These are phyloP conservation scores for Barbarea vulgaris DNA, from an alignment of 345 rosid genomes.

Conservation along the genomic window DNA sequence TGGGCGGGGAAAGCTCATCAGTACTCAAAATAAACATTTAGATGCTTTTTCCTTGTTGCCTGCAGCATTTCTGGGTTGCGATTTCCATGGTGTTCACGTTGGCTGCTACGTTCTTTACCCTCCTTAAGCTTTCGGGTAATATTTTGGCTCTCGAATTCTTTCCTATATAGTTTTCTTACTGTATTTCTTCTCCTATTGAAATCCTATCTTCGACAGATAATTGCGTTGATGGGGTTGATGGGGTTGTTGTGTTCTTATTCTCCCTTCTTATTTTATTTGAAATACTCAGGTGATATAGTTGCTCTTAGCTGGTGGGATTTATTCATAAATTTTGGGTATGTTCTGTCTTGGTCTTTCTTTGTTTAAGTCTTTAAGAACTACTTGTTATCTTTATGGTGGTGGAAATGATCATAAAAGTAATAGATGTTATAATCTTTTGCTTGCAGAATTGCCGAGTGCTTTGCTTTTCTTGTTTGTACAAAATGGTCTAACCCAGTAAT, in stretches of 20 bases:
- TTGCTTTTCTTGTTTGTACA: slow-evolving; percentile 93
- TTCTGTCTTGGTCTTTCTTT: slow-evolving; percentile 27
- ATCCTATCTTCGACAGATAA: neutral
- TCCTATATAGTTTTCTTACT: neutral
- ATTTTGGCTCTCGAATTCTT: slow-evolving; percentile 1
- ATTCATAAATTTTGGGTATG: slow-evolving; percentile 88
- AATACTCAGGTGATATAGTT: slow-evolving; percentile 70
- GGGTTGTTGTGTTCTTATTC: slow-evolving; percentile 11
- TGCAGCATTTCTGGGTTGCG: slow-evolving; percentile 98
- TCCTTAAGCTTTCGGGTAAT: slow-evolving; percentile 88
- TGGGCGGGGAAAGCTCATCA: slow-evolving; percentile 6
- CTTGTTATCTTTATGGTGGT: neutral
- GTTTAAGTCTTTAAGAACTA: neutral
- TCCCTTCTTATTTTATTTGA: slow-evolving; percentile 22
- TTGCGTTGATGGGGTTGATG: slow-evolving; percentile 10
- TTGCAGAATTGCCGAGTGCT: slow-evolving; percentile 95
- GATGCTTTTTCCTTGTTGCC: slow-evolving; percentile 28
- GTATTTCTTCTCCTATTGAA: slow-evolving; percentile 4
- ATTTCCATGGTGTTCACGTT: slow-evolving; percentile 93
- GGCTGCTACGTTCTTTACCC: slow-evolving; percentile 87
- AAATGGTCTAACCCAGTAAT: slow-evolving; percentile 98
- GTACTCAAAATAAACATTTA: slow-evolving; percentile 9
- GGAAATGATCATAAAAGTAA: slow-evolving; percentile 25
- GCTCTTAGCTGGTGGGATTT: slow-evolving; percentile 98
- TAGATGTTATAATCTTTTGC: slow-evolving; percentile 24